Evolutionary conservation across 139 green algal genomes (phyloP), one percentile per base, ranked within the genome.

Genomic region (Haematococcus sp.): DNA sequence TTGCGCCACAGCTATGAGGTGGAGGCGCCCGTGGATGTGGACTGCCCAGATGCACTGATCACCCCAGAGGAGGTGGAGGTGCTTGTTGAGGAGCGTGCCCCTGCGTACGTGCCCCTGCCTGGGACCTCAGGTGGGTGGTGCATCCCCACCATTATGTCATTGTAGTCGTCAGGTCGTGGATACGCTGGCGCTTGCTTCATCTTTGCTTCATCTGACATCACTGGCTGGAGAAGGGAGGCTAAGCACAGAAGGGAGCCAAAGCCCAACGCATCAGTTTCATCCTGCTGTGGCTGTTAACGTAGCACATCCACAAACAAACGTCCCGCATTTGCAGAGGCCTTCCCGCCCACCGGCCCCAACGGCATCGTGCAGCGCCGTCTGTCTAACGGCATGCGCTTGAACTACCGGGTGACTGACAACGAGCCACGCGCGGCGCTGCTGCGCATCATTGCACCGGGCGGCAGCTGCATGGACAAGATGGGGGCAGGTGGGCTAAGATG

Each of bases 381-480:
- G 46, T 91, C 79, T 71, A 99, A 99, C 83, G 96, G 96, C 63
- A 90, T 99, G 31, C 40, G 70, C 11, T 55, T 99, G 68, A 99
- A 99, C 86, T 98, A 97, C 85, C 76, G 89, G 43, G 34, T 89
- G 70, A 90, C 78, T 0, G 84, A 95, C 79, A 98, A 98, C 73
- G 96, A 99, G 86, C 95, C 93, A 1, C 84, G 86, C n/a, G 85
- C 78, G 17, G 93, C 88, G 2, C 87, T 97, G 81, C 76, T 99
- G 70, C 88, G 96, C 25, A 67, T 98, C 32, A 91, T 97, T 15
- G 86, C 88, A 15, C 79, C 89, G 2, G 96, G 96, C 49, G 94
- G 94, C 9, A 76, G 79, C 20, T 73, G 78, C 23, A 56, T 34
- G 13, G 80, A 91, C 73, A 70, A 75, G 1, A 32, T 75, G 33